A percentile compares a stretch with the other conserved stretches of the same genome.
Conservation (phyloP, 306 rosid genomes). For the Medicago truncatula region DNA sequence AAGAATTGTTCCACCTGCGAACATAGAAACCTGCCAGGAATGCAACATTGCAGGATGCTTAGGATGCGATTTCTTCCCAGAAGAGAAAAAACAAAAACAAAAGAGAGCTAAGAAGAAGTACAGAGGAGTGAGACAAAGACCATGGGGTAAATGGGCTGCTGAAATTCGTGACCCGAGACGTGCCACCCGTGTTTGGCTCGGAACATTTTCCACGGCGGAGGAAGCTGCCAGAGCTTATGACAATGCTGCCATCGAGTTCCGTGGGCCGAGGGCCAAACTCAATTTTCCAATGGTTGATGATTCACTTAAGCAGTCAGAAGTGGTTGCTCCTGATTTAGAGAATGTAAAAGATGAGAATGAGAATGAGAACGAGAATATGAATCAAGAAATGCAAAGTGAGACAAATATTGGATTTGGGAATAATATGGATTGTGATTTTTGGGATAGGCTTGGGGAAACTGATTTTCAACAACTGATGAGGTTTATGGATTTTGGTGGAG, state of each 20-base stretch:
- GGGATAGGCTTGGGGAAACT: conserved; percentile 55
- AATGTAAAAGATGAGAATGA: background rate
- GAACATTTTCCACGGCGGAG: conserved; percentile 75
- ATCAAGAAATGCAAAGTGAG: conserved; percentile 14
- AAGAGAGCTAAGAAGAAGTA: conserved; percentile 70
- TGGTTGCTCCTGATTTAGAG: background rate
- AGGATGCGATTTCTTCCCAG: conserved; percentile 67
- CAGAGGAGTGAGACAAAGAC: conserved; percentile 94
- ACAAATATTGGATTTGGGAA: conserved; percentile 15
- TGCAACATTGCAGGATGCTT: conserved; percentile 67
- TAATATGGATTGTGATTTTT: conserved; percentile 44
- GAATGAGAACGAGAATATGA: conserved; percentile 21
- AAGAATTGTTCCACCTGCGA: conserved; percentile 4
- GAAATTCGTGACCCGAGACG: conserved; percentile 88
- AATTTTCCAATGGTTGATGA: conserved; percentile 72
- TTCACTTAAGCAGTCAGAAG: conserved; percentile 42
- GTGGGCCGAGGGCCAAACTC: conserved; percentile 91
- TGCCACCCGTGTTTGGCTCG: conserved; percentile 85
- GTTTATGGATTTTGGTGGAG: conserved; percentile 53
- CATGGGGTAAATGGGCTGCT: conserved; percentile 97
- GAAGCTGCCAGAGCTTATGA: conserved; percentile 94
- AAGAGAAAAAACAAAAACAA: conserved; percentile 45
- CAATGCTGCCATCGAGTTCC: conserved; percentile 78
- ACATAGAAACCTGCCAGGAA: conserved; percentile 53
- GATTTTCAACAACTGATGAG: conserved; percentile 57